Conservation (phyloP, 2,329 filamentous ascomycete species). For the Leptographium galeiforme region DNA sequence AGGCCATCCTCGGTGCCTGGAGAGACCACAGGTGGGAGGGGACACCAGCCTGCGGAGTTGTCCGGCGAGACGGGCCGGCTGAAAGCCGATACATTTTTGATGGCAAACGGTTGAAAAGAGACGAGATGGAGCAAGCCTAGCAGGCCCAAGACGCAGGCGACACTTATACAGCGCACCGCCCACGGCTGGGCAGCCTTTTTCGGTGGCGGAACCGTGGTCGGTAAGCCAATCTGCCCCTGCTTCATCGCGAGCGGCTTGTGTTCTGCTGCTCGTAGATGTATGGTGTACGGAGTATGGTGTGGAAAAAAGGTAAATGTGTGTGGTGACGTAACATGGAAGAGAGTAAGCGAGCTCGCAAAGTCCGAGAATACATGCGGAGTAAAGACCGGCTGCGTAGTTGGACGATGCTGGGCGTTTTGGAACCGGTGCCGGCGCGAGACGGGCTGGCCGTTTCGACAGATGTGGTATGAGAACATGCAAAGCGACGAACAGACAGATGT, state of each 20-base stretch:
- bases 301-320: neutral
- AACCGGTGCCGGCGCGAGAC: neutral
- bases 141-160: neutral
- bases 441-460: neutral
- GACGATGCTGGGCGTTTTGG: neutral
- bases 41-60: conserved; percentile 7
- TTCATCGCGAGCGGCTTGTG: neutral
- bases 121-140: neutral
- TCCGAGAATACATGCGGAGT: too few relatives aligned
- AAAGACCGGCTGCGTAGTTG: neutral
- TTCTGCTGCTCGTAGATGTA: neutral
- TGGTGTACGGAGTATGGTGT: neutral
- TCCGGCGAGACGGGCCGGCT: neutral
- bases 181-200: neutral
- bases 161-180: neutral
- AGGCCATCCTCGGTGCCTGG: neutral
- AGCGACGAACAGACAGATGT: neutral
- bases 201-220: neutral
- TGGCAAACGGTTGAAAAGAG: neutral
- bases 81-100: neutral
- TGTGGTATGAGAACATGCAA: neutral
- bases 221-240: neutral
- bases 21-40: neutral
- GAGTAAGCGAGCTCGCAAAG: too few relatives aligned
- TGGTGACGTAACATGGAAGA: neutral